Conservation (phyloP, 768 basidiomycete genomes). For the Serendipita vermifera region DNA sequence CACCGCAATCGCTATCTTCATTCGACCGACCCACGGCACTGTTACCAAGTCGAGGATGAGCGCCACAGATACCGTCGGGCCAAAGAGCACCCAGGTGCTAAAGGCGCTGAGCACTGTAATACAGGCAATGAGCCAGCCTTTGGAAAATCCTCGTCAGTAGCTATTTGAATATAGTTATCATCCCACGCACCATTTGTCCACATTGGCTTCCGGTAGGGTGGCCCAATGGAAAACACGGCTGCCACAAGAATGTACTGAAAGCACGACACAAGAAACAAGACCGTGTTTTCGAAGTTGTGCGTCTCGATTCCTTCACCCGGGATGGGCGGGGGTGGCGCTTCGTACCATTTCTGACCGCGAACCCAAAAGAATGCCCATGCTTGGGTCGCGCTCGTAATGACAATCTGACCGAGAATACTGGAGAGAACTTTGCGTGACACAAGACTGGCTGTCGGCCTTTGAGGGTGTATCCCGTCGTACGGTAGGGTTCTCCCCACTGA, state of each 20-base stretch:
- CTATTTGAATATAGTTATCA: not conserved
- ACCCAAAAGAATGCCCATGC: slow-evolving; percentile 87
- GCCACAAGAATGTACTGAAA: slow-evolving; percentile 98
- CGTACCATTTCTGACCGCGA: slow-evolving; percentile 75
- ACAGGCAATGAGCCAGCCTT: slow-evolving; percentile 74
- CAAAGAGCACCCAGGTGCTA: slow-evolving; percentile 64
- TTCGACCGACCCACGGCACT: slow-evolving; percentile 54
- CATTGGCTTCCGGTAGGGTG: slow-evolving; percentile 89
- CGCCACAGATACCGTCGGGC: slow-evolving; percentile 47
- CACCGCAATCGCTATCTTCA: slow-evolving; percentile 54
- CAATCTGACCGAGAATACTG: slow-evolving; percentile 85
- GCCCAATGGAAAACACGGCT: slow-evolving; percentile 94
- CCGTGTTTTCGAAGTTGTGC: slow-evolving; percentile 83
- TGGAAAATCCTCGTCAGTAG: slow-evolving; percentile 4
- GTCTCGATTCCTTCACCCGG: slow-evolving; percentile 53
- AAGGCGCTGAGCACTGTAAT: slow-evolving; percentile 55
- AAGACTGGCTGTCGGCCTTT: slow-evolving; percentile 87
- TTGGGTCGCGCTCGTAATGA: slow-evolving; percentile 73
- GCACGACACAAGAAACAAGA: slow-evolving; percentile 83
- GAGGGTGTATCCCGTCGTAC: slow-evolving; percentile 71
- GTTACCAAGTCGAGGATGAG: slow-evolving; percentile 63
- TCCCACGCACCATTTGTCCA: slow-evolving; percentile 73
- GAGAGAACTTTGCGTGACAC: slow-evolving; percentile 91
- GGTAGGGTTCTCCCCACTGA: slow-evolving; percentile 92
- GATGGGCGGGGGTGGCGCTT: slow-evolving; percentile 43